These are phyloP conservation scores for Aspergillus hiratsukae DNA, from an alignment of 2,329 filamentous ascomycete species.

Conservation along the genomic window DNA sequence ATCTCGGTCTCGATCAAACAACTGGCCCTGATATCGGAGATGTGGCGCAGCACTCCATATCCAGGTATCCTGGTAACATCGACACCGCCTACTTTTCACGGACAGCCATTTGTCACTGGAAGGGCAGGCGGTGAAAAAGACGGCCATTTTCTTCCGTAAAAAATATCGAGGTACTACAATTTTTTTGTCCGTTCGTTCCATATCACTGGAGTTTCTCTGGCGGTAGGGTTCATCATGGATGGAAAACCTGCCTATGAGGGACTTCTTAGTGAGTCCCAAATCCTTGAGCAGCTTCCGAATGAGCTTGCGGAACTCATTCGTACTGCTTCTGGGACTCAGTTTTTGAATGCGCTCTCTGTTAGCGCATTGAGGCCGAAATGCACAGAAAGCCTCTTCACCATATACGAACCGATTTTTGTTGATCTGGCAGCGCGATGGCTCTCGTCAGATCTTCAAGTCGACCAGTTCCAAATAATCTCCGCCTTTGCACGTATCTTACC, in stretches of 20 bases:
- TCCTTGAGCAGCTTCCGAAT: conserved; percentile 59
- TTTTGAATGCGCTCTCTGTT: conserved; percentile 67
- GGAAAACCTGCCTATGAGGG: conserved; percentile 41
- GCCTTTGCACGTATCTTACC: conserved; percentile 77
- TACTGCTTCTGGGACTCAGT: conserved; percentile 58
- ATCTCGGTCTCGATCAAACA: conserved; percentile 4
- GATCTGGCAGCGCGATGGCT: conserved; percentile 82
- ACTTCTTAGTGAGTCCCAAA: conserved; percentile 49
- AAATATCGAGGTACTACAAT: conserved; percentile 22
- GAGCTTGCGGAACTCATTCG: conserved; percentile 67
- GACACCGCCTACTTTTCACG: not conserved
- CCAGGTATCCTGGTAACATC: not conserved
- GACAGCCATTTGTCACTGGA: not conserved
- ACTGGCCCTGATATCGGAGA: conserved; percentile 14
- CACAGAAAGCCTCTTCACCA: conserved; percentile 68
- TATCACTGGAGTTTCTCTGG: conserved; percentile 29
- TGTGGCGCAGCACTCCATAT: conserved; percentile 25
- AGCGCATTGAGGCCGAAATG: conserved; percentile 64
- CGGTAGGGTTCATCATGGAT: conserved; percentile 35
- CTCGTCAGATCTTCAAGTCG: conserved; percentile 28
- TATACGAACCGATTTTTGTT: conserved; percentile 71
- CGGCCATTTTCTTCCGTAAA: conserved; percentile 24
- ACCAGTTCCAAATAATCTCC: conserved; percentile 51
- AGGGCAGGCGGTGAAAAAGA: conserved; percentile 24
- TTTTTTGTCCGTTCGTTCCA: conserved; percentile 23